Evolutionary conservation across 1,284 basidiomycete species (phyloP).

Genomic region (Entoloma clypeatum): DNA sequence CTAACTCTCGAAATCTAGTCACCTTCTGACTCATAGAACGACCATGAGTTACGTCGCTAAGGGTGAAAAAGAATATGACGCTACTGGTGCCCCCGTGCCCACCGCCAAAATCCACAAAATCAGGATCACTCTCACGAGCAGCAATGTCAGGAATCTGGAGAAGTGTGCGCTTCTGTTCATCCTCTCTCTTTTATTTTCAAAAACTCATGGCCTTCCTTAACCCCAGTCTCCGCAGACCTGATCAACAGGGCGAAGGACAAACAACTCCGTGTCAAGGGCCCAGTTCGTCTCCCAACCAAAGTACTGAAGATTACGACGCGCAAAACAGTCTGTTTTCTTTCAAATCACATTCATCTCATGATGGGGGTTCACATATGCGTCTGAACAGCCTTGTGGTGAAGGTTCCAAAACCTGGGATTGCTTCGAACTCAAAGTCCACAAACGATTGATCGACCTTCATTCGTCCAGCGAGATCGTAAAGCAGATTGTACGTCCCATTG

Average conservation of each 20-base stretch:
- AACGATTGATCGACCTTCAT: slow-evolving; percentile 99
- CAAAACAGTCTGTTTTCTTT: slow-evolving; percentile 72
- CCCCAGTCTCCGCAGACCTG: slow-evolving; percentile 87
- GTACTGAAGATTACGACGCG: slow-evolving; percentile 98
- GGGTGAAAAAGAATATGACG: slow-evolving; percentile 97
- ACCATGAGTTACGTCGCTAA: slow-evolving; percentile 99
- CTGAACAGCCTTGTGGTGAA: slow-evolving; percentile 93
- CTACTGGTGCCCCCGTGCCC: slow-evolving; percentile 81
- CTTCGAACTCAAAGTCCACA: slow-evolving; percentile 99
- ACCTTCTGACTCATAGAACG: slow-evolving; percentile 70
- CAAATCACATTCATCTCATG: not conserved
- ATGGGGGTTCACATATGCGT: slow-evolving; percentile 15
- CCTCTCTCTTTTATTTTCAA: not conserved
- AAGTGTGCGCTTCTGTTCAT: slow-evolving; percentile 70
- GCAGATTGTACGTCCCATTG: slow-evolving; percentile 82
- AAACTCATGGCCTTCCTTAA: not conserved
- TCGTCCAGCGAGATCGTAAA: slow-evolving; percentile 99
- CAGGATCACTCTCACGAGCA: slow-evolving; percentile 97
- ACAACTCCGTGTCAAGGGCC: slow-evolving; percentile 98
- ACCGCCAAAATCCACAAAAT: slow-evolving; percentile 98
- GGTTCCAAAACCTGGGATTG: slow-evolving; percentile 99
- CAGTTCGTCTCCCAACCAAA: slow-evolving; percentile 98
- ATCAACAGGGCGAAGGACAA: slow-evolving; percentile 99
- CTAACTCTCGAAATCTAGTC: slow-evolving; percentile 38
- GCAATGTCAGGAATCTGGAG: slow-evolving; percentile 98